These are phyloP conservation scores for Aschersonia sp. DNA, from an alignment of 2,329 filamentous ascomycete genomes.

Conservation along the genomic window DNA sequence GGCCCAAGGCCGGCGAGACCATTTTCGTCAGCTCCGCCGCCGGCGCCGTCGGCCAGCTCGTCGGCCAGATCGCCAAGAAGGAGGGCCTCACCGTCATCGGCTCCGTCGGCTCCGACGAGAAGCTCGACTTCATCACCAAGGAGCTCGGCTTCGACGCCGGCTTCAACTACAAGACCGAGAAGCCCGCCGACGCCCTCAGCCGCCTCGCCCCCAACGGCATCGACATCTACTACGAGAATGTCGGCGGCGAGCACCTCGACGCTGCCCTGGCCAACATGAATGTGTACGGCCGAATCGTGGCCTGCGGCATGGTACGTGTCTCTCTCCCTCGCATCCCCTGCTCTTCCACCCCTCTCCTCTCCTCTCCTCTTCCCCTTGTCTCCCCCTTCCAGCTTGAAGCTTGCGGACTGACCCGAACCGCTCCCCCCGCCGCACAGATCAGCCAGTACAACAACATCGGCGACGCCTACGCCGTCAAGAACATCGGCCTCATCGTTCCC, in stretches of 20 bases:
- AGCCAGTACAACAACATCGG: conserved; percentile 54
- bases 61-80: conserved; percentile 71
- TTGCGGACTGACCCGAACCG: background rate
- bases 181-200: conserved; percentile 48
- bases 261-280: conserved; percentile 36
- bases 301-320: conserved; percentile 42
- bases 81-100: conserved; percentile 69
- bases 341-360: no score
- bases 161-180: conserved; percentile 85
- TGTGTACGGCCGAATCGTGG: conserved; percentile 47
- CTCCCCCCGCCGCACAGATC: conserved; percentile 26
- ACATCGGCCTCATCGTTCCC: conserved; percentile 46
- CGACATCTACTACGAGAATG: conserved; percentile 49
- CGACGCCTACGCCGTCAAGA: conserved; percentile 46
- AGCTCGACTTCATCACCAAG: conserved; percentile 50
- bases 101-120: conserved; percentile 65
- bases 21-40: conserved; percentile 72
- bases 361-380: no score
- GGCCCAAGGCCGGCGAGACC: conserved; percentile 52
- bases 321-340: no score
- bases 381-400: no score
- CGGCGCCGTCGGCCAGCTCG: conserved; percentile 69
- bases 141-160: conserved; percentile 42
- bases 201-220: conserved; percentile 63
- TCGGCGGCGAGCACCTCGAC: conserved; percentile 36